A percentile compares a stretch with the other conserved stretches of the same genome.
Conservation (phyloP, 352 stramenopile species). For the Phytophthora europaea region DNA sequence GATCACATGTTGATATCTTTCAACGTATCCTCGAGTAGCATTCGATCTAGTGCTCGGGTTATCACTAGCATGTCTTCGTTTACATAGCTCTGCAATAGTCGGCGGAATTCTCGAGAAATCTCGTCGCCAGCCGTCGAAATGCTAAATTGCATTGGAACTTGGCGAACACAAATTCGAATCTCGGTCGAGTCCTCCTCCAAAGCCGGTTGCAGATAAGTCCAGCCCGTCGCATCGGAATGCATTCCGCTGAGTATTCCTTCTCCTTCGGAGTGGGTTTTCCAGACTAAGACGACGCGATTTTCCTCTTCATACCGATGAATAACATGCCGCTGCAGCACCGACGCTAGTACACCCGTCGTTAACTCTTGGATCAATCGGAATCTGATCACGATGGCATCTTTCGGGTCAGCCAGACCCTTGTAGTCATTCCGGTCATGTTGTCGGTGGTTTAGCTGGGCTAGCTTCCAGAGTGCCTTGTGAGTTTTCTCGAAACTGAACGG, state of each 20-base stretch:
- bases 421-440: slow-evolving; percentile 32
- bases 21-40: slow-evolving; percentile 6
- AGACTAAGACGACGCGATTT: slow-evolving; percentile 56
- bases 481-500: slow-evolving; percentile 35
- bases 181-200: slow-evolving; percentile 12
- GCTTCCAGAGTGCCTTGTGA: slow-evolving; percentile 23
- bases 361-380: slow-evolving; percentile 21
- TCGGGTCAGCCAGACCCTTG: slow-evolving; percentile 18
- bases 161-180: slow-evolving; percentile 13
- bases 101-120: slow-evolving; percentile 11
- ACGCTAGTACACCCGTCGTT: slow-evolving; percentile 8
- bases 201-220: slow-evolving; percentile 26
- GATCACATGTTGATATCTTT: neutral
- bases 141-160: slow-evolving; percentile 17
- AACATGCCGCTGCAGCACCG: slow-evolving; percentile 29
- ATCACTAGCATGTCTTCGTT: slow-evolving; percentile 12
- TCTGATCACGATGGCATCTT: slow-evolving; percentile 38
- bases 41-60: neutral
- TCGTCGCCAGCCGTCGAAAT: slow-evolving; percentile 1
- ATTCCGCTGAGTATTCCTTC: slow-evolving; percentile 44
- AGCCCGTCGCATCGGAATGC: slow-evolving; percentile 64
- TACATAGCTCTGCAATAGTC: slow-evolving; percentile 11
- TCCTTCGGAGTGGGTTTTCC: slow-evolving; percentile 51
- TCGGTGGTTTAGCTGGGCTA: slow-evolving; percentile 22
- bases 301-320: slow-evolving; percentile 44